phyloP scores from a whole-genome alignment of 306 rosid genomes.

The Urtica urens region DNA sequence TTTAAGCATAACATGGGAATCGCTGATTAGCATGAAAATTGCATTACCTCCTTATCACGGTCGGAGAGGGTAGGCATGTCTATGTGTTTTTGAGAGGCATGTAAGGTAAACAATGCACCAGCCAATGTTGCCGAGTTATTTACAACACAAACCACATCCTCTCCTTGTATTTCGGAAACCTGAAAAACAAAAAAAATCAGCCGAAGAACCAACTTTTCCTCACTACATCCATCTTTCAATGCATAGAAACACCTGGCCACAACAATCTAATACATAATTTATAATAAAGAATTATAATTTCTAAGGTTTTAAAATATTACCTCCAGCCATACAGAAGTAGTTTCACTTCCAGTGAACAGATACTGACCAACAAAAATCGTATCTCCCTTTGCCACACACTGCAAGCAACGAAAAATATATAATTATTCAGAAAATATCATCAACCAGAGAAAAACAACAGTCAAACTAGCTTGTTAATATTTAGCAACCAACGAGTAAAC shows the following conservation, averaged over 20 bases:
- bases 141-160: conserved; percentile 68
- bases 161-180: conserved; percentile 76
- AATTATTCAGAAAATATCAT: conserved; percentile 1
- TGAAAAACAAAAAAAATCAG: conserved; percentile 27
- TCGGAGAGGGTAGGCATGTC: conserved; percentile 87
- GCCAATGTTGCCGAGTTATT: conserved; percentile 89
- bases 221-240: not conserved
- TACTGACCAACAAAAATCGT: conserved; percentile 92
- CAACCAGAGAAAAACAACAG: not conserved
- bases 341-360: conserved; percentile 97
- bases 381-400: conserved; percentile 86
- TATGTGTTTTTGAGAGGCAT: conserved; percentile 78
- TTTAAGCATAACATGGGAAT: not conserved
- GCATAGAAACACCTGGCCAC: too few relatives aligned
- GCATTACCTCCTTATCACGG: conserved; percentile 65
- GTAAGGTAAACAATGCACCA: conserved; percentile 87
- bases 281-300: conserved; percentile 5
- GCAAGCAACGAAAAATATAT: conserved; percentile 27
- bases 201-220: too few relatives aligned
- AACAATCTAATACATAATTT: not conserved
- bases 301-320: conserved; percentile 25
- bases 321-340: conserved; percentile 99
- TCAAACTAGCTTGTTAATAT: not conserved
- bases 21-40: not conserved
- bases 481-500: too few relatives aligned